phyloP scores from a whole-genome alignment of 768 basidiomycete genomes.

The Psilocybe azurescens region DNA sequence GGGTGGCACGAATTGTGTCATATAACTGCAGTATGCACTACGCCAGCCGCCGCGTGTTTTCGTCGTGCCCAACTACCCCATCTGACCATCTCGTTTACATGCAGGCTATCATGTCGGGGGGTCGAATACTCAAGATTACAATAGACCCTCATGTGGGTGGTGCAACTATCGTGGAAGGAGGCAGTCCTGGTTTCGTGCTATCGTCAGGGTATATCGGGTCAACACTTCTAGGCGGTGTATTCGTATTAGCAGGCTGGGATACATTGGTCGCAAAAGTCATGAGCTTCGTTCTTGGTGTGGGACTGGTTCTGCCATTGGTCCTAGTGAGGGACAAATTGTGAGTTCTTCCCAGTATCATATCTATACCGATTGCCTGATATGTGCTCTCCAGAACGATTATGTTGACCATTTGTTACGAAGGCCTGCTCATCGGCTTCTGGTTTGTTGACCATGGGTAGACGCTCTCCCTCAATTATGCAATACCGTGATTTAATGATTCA shows the following conservation, averaged over 20 bases:
- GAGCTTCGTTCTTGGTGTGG: constrained; percentile 89
- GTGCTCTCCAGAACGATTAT: constrained; percentile 73
- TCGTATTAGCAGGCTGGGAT: constrained; percentile 85
- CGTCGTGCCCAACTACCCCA: constrained; percentile 10
- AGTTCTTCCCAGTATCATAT: constrained; percentile 32
- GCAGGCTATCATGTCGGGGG: constrained; percentile 81
- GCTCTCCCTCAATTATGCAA: constrained; percentile 4
- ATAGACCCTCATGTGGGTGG: constrained; percentile 88
- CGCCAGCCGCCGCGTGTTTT: constrained; percentile 10
- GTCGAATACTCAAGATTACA: constrained; percentile 76
- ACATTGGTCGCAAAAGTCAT: constrained; percentile 91
- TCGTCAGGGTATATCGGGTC: constrained; percentile 86
- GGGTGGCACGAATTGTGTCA: constrained; percentile 92
- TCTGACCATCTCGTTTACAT: constrained; percentile 5
- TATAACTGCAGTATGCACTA: constrained; percentile 64
- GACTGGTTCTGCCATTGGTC: constrained; percentile 82
- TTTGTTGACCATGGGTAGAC: constrained; percentile 91
- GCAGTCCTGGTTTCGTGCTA: constrained; percentile 72
- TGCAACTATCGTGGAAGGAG: constrained; percentile 78
- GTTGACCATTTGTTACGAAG: constrained; percentile 84
- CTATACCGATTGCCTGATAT: constrained; percentile 1
- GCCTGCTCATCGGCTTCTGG: constrained; percentile 90
- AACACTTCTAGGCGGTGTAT: constrained; percentile 80
- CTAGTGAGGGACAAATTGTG: constrained; percentile 92
- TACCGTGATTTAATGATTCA: background rate